Evolutionary conservation across 257 asterid species (phyloP).

Genomic region (Gentiana macrophylla): DNA sequence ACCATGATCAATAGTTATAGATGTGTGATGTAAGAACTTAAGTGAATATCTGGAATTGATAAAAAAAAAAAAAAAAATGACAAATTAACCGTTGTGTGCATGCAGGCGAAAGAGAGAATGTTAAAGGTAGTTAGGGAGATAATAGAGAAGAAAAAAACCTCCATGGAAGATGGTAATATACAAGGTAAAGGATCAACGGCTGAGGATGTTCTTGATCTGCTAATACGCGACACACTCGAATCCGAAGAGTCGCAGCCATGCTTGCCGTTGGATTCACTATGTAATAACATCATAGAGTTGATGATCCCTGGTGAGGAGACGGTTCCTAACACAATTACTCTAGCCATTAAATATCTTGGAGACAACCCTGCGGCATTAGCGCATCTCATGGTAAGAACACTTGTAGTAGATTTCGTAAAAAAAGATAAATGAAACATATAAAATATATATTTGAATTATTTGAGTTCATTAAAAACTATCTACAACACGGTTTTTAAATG

Average conservation of each 20-base stretch:
- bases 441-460: too few relatives aligned
- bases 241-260: conserved; percentile 34
- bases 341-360: conserved; percentile 65
- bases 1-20: not conserved
- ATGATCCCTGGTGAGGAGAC: conserved; percentile 98
- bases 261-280: conserved; percentile 46
- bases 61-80: not conserved
- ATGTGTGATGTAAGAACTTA: not conserved
- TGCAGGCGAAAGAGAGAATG: conserved; percentile 69
- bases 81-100: not conserved
- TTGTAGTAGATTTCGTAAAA: too few relatives aligned
- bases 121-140: conserved; percentile 41
- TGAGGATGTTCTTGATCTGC: conserved; percentile 53
- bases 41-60: too few relatives aligned
- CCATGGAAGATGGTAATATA: conserved; percentile 13
- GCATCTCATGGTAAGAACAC: conserved; percentile 48
- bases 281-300: conserved; percentile 76
- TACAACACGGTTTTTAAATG: too few relatives aligned
- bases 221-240: conserved; percentile 43
- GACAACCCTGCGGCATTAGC: conserved; percentile 59
- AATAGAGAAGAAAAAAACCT: conserved; percentile 38
- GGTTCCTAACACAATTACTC: conserved; percentile 73
- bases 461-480: too few relatives aligned
- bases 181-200: conserved; percentile 15
- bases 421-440: too few relatives aligned